Base-by-base conservation (phyloP, 1,284 basidiomycete genomes). In the Volvariella volvacea region DNA sequence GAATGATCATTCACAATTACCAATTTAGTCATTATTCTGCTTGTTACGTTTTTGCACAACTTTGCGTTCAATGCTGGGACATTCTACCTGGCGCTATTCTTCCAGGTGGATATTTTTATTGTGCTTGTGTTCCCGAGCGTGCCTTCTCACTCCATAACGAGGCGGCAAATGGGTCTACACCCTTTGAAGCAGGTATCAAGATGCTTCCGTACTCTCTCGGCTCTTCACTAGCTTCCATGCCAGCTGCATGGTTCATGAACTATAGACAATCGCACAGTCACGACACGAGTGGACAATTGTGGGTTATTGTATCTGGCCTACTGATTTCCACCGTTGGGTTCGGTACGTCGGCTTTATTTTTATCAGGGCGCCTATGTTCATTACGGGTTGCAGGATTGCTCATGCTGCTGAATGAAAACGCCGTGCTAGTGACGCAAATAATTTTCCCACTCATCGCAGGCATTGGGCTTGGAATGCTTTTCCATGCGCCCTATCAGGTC, bases 191-290 rank as follows among this genome's bases (percentile, higher is more conserved):
- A 50, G 88, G 86, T 8, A 59, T 87, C 22, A 73, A 77, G 53
- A 72, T 88, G 62, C 69, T 90, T 46, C 85, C 88, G 12, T 89
- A 88, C 63, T 86, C 88, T 39, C 73, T 90, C 39, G 87, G 87
- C 41, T 80, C 85, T 20, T 86, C 87, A 19, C 56, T 89, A 47
- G 82, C 86, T 40, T 88, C 88, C 8, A 79, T 90, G 68, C 85
- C 87, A 37, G 80, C 74, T 38, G 85, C 87, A 19, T 85, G 83
- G 83, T 73, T 83, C 53, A 83, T 89, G 52, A 75, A 71, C 39
- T 77, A 73, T 50, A 74, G 71, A 66, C 80, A 86, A 60, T 65
- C 61, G 50, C 69, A 65, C 44, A 75, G 66, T n/a, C 61, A 66
- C 22, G 71, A 80, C 52, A 83, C 76, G 22, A 70, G 65, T 39